phyloP scores from a whole-genome alignment of 441 rosid species.

The Melianthus villosus region DNA sequence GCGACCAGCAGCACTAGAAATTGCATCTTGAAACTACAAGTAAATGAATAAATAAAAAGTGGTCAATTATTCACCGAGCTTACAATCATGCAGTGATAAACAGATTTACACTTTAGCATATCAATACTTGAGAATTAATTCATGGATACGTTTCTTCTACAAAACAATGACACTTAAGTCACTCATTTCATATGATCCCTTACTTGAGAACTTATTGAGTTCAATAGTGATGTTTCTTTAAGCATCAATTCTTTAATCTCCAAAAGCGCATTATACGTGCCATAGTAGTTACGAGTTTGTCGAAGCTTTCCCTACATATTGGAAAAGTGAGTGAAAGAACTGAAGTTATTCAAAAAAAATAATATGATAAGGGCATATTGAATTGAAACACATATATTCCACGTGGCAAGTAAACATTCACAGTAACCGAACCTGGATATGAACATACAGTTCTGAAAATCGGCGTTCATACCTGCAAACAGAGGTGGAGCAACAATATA shows the following conservation, averaged over 20 bases:
- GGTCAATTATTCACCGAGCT: neutral
- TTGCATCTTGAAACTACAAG: slow-evolving; percentile 64
- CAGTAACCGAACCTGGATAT: slow-evolving; percentile 43
- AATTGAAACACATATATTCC: neutral
- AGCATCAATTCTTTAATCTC: slow-evolving; percentile 76
- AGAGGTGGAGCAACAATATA: too few species aligned
- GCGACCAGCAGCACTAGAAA: slow-evolving; percentile 44
- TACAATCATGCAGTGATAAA: neutral
- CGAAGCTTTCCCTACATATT: slow-evolving; percentile 50
- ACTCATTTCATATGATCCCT: neutral
- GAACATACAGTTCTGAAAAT: slow-evolving; percentile 51
- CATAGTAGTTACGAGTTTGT: slow-evolving; percentile 61
- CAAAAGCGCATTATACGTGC: slow-evolving; percentile 63
- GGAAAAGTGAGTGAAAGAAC: slow-evolving; percentile 8
- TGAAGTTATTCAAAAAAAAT: neutral
- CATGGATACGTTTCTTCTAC: neutral
- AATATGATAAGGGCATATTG: neutral
- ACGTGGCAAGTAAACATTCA: neutral
- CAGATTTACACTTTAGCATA: neutral
- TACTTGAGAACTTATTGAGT: slow-evolving; percentile 64
- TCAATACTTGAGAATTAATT: neutral
- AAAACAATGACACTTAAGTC: neutral
- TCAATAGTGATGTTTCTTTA: slow-evolving; percentile 61
- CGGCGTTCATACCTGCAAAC: slow-evolving; percentile 56
- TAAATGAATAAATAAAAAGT: slow-evolving; percentile 4